Percentiles rank a stretch among this genome's conserved stretches.
These are phyloP conservation scores for Diplodia scrobiculata DNA, from an alignment of 2,329 filamentous ascomycete species.

Conservation along the genomic window DNA sequence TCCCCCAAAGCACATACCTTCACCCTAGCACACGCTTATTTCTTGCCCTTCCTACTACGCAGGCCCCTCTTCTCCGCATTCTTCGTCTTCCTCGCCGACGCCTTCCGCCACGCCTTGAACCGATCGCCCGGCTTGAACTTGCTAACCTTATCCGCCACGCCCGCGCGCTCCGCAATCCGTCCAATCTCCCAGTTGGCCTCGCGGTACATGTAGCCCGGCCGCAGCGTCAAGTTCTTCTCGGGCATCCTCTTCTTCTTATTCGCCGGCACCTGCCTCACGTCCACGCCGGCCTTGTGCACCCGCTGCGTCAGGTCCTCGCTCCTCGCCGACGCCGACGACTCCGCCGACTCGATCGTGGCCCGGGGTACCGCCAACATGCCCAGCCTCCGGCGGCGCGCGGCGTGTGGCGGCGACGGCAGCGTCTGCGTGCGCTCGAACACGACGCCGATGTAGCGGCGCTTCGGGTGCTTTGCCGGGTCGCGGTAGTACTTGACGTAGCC, in stretches of 20 bases:
- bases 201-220: constrained; percentile 64
- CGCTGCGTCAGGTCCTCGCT: background rate
- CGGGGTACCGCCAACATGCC: constrained; percentile 65
- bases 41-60: constrained; percentile 30
- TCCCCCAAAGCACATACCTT: background rate
- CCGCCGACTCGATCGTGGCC: no score
- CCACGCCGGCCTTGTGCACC: constrained; percentile 13
- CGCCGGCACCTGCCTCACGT: constrained; percentile 32
- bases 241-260: constrained; percentile 37
- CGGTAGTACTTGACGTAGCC: constrained; percentile 98
- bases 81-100: constrained; percentile 53
- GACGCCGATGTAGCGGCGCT: constrained; percentile 92
- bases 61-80: constrained; percentile 60
- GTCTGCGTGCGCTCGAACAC: constrained; percentile 79
- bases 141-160: constrained; percentile 54
- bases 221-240: constrained; percentile 44
- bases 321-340: background rate
- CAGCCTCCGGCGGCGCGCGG: constrained; percentile 72
- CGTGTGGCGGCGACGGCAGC: constrained; percentile 75
- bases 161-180: constrained; percentile 61
- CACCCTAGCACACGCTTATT: background rate
- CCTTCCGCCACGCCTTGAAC: constrained; percentile 67
- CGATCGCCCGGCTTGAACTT: constrained; percentile 61
- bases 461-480: constrained; percentile 78
- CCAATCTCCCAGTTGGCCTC: constrained; percentile 71